phyloP scores from a whole-genome alignment of 306 rosid genomes.

The Acmispon strigosus region DNA sequence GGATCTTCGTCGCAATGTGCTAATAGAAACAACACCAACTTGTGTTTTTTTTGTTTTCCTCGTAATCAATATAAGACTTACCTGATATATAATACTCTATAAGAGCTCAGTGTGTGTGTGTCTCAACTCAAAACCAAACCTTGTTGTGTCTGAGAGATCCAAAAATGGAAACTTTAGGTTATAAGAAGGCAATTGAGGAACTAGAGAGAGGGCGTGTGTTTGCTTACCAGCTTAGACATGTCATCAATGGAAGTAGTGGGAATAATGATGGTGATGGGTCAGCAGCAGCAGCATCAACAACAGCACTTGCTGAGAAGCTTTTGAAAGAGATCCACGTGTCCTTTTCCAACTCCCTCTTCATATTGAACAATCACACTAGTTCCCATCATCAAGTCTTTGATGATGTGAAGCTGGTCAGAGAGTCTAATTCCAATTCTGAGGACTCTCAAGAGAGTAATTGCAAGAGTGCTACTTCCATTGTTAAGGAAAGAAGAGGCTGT shows the following conservation, averaged over 20 bases:
- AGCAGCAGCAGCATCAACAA: background rate
- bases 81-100: background rate
- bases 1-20: conserved; percentile 20
- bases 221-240: conserved; percentile 24
- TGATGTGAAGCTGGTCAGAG: background rate
- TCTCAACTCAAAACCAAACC: too few relatives aligned
- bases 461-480: conserved; percentile 6
- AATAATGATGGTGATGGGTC: background rate
- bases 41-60: background rate
- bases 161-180: conserved; percentile 7
- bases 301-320: conserved; percentile 29
- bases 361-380: conserved; percentile 5
- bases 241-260: background rate
- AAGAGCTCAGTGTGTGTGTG: background rate
- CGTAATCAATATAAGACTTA: background rate
- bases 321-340: conserved; percentile 26
- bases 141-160: too few relatives aligned
- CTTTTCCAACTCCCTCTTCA: conserved; percentile 31
- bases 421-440: conserved; percentile 21
- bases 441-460: conserved; percentile 40
- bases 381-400: background rate
- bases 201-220: conserved; percentile 34
- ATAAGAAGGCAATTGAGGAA: conserved; percentile 26
- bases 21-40: background rate
- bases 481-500: conserved; percentile 41